Conservation (phyloP, 1,284 basidiomycete species). For the Ganoderma meredithae region DNA sequence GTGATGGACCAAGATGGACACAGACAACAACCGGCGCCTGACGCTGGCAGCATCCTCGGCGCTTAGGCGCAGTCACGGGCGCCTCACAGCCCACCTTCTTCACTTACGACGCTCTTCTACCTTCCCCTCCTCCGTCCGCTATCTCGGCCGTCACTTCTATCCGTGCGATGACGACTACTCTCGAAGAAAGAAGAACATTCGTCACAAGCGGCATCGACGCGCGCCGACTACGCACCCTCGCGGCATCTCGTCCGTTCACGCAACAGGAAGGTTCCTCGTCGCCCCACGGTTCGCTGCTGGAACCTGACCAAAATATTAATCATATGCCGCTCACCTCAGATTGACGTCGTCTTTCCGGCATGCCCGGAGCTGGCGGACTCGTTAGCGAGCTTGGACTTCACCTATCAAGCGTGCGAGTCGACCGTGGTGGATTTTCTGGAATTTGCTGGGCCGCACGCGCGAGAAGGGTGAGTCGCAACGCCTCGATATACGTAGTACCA, state of each 20-base stretch:
- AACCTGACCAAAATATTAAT: background rate
- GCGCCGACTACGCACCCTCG: slow-evolving; percentile 15
- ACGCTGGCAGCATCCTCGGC: background rate
- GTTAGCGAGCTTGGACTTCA: slow-evolving; percentile 49
- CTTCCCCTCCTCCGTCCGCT: slow-evolving; percentile 1
- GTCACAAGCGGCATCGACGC: slow-evolving; percentile 1
- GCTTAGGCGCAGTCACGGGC: background rate
- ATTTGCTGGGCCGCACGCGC: slow-evolving; percentile 37
- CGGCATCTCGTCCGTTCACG: slow-evolving; percentile 26
- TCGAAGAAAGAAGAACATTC: slow-evolving; percentile 1
- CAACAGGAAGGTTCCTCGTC: slow-evolving; percentile 26
- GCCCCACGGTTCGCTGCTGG: background rate
- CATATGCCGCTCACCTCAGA: slow-evolving; percentile 42
- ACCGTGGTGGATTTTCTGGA: slow-evolving; percentile 52
- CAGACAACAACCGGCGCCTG: background rate
- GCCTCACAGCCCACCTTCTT: background rate
- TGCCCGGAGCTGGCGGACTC: slow-evolving; percentile 43
- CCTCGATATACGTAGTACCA: background rate
- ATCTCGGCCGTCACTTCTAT: background rate
- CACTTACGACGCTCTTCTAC: background rate
- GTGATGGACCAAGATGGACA: background rate
- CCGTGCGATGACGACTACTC: background rate
- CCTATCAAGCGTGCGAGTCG: slow-evolving; percentile 50
- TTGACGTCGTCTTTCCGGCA: slow-evolving; percentile 63
- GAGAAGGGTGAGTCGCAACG: slow-evolving; percentile 24